phyloP scores from a whole-genome alignment of 2,329 filamentous ascomycete species.

The Lecanicillium sp. region DNA sequence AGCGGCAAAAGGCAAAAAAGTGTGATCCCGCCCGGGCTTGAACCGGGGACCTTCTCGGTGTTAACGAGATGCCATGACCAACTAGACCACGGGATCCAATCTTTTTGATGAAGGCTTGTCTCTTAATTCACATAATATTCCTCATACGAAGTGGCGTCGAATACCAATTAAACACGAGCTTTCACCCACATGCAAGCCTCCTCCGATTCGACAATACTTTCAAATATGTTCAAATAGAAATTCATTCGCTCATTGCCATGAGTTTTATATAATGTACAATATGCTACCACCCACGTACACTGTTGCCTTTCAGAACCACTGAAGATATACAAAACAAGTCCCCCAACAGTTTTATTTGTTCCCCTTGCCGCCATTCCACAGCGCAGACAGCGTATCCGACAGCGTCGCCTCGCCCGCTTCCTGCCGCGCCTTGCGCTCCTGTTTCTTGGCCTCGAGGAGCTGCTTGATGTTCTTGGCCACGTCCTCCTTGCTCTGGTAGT shows the following conservation, averaged over 20 bases:
- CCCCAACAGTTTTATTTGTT: slow-evolving; percentile 7
- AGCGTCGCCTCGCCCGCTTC: slow-evolving; percentile 28
- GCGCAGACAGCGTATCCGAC: slow-evolving; percentile 23
- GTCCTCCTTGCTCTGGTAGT: slow-evolving; percentile 54
- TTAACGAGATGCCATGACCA: slow-evolving; percentile 36
- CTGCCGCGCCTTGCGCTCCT: slow-evolving; percentile 44
- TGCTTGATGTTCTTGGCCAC: slow-evolving; percentile 51
- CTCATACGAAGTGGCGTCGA: no score
- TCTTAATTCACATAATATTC: neutral
- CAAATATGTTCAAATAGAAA: no score
- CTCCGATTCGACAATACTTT: no score
- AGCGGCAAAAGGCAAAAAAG: slow-evolving; percentile 13
- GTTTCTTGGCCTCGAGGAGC: slow-evolving; percentile 51
- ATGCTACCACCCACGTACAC: neutral
- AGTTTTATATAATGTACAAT: slow-evolving; percentile 4
- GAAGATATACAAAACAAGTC: no score
- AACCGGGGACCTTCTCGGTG: slow-evolving; percentile 36
- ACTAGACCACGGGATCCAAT: slow-evolving; percentile 33
- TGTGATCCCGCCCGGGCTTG: slow-evolving; percentile 33
- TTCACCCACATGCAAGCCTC: no score
- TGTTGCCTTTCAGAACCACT: neutral
- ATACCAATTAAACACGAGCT: no score
- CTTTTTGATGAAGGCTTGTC: neutral
- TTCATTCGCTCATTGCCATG: neutral
- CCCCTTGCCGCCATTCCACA: slow-evolving; percentile 26